phyloP scores from a whole-genome alignment of 768 basidiomycete genomes.

The Lentinula raphanica region DNA sequence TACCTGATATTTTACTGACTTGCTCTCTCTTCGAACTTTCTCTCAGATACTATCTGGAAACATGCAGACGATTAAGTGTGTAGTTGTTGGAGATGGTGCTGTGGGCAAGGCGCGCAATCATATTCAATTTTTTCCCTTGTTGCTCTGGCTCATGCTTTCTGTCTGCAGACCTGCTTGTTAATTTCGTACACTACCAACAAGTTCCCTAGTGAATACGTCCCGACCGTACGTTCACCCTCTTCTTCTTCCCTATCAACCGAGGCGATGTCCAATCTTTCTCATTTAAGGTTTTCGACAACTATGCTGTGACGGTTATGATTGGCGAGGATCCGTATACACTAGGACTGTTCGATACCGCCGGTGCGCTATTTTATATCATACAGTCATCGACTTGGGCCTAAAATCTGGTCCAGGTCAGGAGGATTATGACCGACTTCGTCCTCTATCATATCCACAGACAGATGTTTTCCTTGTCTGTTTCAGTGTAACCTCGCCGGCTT shows the following conservation, averaged over 20 bases:
- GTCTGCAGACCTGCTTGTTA: conserved; percentile 80
- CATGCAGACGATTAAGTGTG: conserved; percentile 98
- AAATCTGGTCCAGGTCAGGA: conserved; percentile 71
- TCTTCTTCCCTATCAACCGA: conserved; percentile 17
- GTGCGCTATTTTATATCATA: conserved; percentile 42
- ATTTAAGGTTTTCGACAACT: conserved; percentile 86
- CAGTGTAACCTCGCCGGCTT: conserved; percentile 96
- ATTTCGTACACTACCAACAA: conserved; percentile 98
- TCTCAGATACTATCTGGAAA: conserved; percentile 12
- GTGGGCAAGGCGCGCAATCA: conserved; percentile 82
- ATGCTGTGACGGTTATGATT: conserved; percentile 99
- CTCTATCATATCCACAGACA: conserved; percentile 98
- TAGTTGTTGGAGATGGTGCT: conserved; percentile 96
- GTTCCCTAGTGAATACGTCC: conserved; percentile 98
- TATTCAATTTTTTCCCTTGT: neutral
- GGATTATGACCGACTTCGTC: conserved; percentile 98
- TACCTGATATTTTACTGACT: neutral
- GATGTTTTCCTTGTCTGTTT: conserved; percentile 99
- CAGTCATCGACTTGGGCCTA: conserved; percentile 2
- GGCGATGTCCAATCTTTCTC: conserved; percentile 12
- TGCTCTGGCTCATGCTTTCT: conserved; percentile 2
- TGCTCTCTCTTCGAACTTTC: conserved; percentile 2
- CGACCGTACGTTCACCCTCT: conserved; percentile 65
- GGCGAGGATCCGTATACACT: conserved; percentile 99
- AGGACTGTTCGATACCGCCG: conserved; percentile 97